These are phyloP conservation scores for Steccherinum ochraceum DNA, from an alignment of 768 basidiomycete species.

Conservation along the genomic window DNA sequence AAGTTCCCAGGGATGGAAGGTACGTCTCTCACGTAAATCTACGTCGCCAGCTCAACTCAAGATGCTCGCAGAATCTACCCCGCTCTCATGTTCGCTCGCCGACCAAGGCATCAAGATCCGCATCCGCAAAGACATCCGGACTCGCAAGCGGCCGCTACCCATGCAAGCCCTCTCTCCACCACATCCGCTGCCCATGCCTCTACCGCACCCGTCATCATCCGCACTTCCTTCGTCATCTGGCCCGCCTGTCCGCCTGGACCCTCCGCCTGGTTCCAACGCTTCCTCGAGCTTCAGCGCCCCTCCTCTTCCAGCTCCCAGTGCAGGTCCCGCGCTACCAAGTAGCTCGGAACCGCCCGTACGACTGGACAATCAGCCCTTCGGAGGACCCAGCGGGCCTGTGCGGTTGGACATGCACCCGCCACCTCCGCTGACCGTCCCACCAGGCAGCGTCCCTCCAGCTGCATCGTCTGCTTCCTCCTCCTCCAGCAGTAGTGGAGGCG, in stretches of 20 bases:
- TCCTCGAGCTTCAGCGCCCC: neutral
- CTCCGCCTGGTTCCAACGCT: slow-evolving; percentile 9
- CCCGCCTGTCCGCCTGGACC: slow-evolving; percentile 5
- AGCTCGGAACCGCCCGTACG: neutral
- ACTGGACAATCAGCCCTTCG: neutral
- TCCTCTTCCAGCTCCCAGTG: slow-evolving; percentile 1
- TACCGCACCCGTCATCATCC: neutral
- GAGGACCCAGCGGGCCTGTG: neutral
- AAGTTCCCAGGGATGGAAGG: slow-evolving; percentile 97
- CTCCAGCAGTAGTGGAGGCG: no score
- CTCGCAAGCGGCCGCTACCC: slow-evolving; percentile 54
- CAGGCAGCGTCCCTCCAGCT: neutral
- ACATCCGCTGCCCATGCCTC: slow-evolving; percentile 16
- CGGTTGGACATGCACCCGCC: neutral
- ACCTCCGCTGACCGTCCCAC: neutral
- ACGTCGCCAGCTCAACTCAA: neutral
- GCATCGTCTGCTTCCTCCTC: neutral
- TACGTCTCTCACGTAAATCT: slow-evolving; percentile 28
- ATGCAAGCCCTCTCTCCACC: slow-evolving; percentile 29
- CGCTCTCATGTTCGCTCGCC: slow-evolving; percentile 84
- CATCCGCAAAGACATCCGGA: slow-evolving; percentile 86
- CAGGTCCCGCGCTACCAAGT: slow-evolving; percentile 1
- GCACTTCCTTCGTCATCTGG: neutral
- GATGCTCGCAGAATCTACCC: slow-evolving; percentile 67
- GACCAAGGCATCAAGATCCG: slow-evolving; percentile 96